phyloP scores from a whole-genome alignment of 2,329 filamentous ascomycete species.

The Tolypocladium cylindrosporum region DNA sequence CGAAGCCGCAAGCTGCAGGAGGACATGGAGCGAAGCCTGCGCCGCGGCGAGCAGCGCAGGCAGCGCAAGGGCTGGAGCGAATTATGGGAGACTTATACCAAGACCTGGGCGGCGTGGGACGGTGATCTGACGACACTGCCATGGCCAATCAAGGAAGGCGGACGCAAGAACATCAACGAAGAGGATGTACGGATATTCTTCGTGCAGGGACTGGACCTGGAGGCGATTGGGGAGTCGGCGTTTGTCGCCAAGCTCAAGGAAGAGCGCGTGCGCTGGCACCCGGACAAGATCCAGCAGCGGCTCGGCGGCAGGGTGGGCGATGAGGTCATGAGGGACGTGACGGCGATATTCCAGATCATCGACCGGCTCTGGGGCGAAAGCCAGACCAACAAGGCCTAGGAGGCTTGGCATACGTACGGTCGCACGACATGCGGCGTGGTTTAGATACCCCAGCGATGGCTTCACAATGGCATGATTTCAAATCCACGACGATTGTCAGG shows the following conservation, averaged over 20 bases:
- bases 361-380: conserved; percentile 69
- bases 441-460: background rate
- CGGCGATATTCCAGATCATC: conserved; percentile 83
- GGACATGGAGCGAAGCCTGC: conserved; percentile 61
- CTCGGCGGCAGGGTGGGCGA: conserved; percentile 65
- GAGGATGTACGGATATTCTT: conserved; percentile 62
- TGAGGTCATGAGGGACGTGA: conserved; percentile 67
- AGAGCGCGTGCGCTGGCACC: conserved; percentile 91
- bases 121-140: conserved; percentile 33
- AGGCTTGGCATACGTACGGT: background rate
- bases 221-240: conserved; percentile 32
- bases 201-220: conserved; percentile 32
- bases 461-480: background rate
- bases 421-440: background rate
- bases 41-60: conserved; percentile 54
- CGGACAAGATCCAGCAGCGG: conserved; percentile 91
- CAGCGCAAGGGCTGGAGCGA: conserved; percentile 42
- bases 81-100: conserved; percentile 55
- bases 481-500: background rate
- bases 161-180: conserved; percentile 42
- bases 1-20: conserved; percentile 39
- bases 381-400: conserved; percentile 18
- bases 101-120: conserved; percentile 51
- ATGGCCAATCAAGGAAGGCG: conserved; percentile 64
- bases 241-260: conserved; percentile 54